Evolutionary conservation across 139 green algal species (phyloP).

Genomic region (Tetradesmus obliquus): DNA sequence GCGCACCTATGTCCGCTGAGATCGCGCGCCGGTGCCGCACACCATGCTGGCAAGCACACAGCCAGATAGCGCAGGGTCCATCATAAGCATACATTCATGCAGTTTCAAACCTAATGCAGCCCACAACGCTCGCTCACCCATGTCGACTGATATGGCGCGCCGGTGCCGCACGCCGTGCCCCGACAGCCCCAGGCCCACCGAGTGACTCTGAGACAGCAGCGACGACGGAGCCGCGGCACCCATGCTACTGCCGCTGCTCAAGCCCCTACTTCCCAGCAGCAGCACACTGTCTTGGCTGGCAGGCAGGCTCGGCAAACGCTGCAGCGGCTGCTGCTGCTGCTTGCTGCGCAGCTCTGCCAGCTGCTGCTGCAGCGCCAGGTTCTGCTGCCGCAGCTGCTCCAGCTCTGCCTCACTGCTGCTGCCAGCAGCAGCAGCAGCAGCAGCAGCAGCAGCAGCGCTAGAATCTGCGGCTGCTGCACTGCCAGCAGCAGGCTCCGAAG

Average conservation of each 20-base stretch:
- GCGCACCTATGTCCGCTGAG: constrained; percentile 32
- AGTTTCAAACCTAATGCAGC: too few relatives aligned
- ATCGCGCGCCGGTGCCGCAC: not conserved
- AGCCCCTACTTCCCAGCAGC: not conserved
- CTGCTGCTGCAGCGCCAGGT: constrained; percentile 24
- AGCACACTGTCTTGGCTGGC: not conserved
- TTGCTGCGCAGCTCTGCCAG: not conserved
- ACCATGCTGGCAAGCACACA: not conserved
- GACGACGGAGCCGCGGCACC: not conserved
- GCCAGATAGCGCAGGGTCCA: too few relatives aligned
- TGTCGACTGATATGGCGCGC: not conserved
- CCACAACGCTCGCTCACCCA: constrained; percentile 1
- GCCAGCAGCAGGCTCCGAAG: not conserved
- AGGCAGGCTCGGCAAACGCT: not conserved
- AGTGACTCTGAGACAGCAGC: not conserved
- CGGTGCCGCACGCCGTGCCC: not conserved
- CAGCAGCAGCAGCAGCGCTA: not conserved
- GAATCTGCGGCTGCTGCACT: not conserved
- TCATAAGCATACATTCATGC: too few relatives aligned
- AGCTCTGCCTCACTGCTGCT: constrained; percentile 5
- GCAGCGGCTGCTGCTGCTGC: not conserved
- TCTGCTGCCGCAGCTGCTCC: constrained; percentile 17
- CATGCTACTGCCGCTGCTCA: not conserved
- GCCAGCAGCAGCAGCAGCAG: not conserved
- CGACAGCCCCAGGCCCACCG: not conserved